These are phyloP conservation scores for Tetradesmus obliquus DNA, from an alignment of 139 green algal genomes.

Conservation along the genomic window DNA sequence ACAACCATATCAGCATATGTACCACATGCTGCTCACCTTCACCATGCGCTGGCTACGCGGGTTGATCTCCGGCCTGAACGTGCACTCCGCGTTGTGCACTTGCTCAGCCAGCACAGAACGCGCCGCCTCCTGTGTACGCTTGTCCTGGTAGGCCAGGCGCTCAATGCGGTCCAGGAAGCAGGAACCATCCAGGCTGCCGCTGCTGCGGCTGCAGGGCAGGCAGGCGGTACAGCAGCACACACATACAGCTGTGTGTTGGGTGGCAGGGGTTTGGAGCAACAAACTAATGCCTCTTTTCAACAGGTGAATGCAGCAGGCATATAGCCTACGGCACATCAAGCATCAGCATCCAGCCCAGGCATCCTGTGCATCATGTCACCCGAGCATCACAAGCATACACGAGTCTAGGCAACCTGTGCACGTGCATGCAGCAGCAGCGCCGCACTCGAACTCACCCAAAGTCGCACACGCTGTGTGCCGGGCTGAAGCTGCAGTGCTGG, in stretches of 20 bases:
- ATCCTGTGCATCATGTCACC: too few species aligned
- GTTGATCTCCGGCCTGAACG: constrained; percentile 44
- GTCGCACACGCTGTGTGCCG: not conserved
- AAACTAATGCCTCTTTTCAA: too few species aligned
- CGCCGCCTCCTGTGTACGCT: constrained; percentile 46
- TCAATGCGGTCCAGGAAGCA: constrained; percentile 51
- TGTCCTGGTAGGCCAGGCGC: constrained; percentile 63
- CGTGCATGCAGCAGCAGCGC: too few species aligned
- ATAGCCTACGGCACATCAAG: too few species aligned
- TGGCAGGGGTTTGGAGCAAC: too few species aligned
- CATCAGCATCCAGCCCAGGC: too few species aligned
- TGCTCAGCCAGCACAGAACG: constrained; percentile 58
- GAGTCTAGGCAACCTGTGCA: too few species aligned
- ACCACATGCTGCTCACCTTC: not conserved
- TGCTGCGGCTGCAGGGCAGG: not conserved
- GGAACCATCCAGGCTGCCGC: not conserved
- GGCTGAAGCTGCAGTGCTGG: constrained; percentile 41
- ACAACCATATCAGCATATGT: not conserved
- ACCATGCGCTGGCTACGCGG: constrained; percentile 24
- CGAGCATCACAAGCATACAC: too few species aligned
- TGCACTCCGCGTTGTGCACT: constrained; percentile 46
- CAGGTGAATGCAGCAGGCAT: too few species aligned
- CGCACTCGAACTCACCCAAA: too few species aligned
- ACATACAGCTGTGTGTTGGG: not conserved
- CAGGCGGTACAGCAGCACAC: not conserved